Percentiles rank a stretch among this genome's conserved stretches.
Evolutionary conservation across 106 monocot species (phyloP).

Genomic region (Allium sativum): DNA sequence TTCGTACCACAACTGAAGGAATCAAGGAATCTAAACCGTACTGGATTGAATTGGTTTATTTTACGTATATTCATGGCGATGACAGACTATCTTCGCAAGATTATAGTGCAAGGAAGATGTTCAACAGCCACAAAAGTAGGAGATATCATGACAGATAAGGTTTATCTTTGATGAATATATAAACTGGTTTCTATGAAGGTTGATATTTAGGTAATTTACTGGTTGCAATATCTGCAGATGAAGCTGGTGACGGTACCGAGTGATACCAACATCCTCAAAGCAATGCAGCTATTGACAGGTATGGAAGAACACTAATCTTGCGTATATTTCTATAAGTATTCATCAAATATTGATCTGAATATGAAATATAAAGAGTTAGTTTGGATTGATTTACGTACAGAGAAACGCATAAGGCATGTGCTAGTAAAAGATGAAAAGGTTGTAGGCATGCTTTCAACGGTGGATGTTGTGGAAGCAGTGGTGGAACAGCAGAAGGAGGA

Average conservation of each 20-base stretch:
- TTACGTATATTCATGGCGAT: background rate
- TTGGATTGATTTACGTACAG: conserved; percentile 16
- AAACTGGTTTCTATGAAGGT: background rate
- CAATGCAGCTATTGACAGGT: conserved; percentile 51
- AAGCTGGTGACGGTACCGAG: conserved; percentile 44
- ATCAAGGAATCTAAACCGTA: background rate
- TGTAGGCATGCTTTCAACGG: conserved; percentile 58
- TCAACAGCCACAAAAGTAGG: conserved; percentile 42
- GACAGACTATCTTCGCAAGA: conserved; percentile 47
- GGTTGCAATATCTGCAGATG: conserved; percentile 17
- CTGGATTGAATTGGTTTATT: background rate
- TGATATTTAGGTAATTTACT: background rate
- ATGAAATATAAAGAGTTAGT: too few relatives aligned
- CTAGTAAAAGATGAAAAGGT: conserved; percentile 59
- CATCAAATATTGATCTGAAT: too few relatives aligned
- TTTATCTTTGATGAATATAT: background rate
- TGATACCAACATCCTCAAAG: conserved; percentile 55
- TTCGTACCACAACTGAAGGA: background rate
- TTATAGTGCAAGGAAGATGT: conserved; percentile 48
- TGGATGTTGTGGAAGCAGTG: conserved; percentile 47
- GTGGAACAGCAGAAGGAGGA: conserved; percentile 59
- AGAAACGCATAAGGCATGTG: conserved; percentile 47
- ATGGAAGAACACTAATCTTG: too few relatives aligned
- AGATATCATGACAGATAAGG: conserved; percentile 72
- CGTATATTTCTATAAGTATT: too few relatives aligned